phyloP scores from a whole-genome alignment of 1,284 basidiomycete genomes.

The Phenoliferia sp. region DNA sequence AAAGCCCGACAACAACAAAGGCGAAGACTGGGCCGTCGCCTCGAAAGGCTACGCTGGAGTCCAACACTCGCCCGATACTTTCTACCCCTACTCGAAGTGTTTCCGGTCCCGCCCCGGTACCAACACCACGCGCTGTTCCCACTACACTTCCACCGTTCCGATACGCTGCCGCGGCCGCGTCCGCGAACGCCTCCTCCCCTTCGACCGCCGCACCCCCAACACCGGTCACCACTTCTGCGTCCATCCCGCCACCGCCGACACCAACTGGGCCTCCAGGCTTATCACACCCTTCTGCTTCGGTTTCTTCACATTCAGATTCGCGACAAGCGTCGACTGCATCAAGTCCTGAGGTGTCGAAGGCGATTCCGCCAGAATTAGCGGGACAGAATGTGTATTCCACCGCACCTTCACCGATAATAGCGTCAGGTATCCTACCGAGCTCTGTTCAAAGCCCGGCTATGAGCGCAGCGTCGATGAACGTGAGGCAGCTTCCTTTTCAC shows the following conservation, averaged over 20 bases:
- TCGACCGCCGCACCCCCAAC: conserved; percentile 3
- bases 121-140: conserved; percentile 46
- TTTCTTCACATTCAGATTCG: conserved; percentile 1
- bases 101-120: conserved; percentile 34
- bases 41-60: conserved; percentile 38
- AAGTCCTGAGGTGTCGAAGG: conserved; percentile 10
- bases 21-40: conserved; percentile 33
- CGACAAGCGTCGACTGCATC: conserved; percentile 6
- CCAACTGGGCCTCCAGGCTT: conserved; percentile 3
- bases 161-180: conserved; percentile 87
- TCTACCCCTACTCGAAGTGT: conserved; percentile 27
- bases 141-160: conserved; percentile 67
- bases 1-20: conserved; percentile 27
- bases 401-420: conserved; percentile 9
- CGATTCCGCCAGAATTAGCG: conserved; percentile 8
- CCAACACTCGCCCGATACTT: conserved; percentile 27
- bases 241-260: background rate
- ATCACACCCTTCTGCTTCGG: conserved; percentile 1
- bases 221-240: background rate
- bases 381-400: conserved; percentile 9
- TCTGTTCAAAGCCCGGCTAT: conserved; percentile 22
- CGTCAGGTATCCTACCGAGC: conserved; percentile 5
- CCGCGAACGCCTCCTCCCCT: conserved; percentile 48
- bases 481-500: background rate
- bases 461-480: conserved; percentile 16